These are phyloP conservation scores for Cladosporium colombiae DNA, from an alignment of 2,329 filamentous ascomycete genomes.

Conservation along the genomic window DNA sequence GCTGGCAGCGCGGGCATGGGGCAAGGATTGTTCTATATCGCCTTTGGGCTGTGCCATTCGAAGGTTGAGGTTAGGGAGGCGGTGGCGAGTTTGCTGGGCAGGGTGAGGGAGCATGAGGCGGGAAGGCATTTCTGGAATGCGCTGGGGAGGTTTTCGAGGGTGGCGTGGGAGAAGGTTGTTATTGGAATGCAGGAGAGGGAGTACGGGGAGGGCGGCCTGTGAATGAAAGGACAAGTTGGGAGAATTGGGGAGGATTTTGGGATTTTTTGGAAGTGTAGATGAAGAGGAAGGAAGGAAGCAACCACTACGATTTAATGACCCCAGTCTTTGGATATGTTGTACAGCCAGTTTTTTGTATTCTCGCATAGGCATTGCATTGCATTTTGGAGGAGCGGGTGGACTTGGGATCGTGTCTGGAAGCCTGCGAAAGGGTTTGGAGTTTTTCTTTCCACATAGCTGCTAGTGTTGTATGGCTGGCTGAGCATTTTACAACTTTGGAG, in stretches of 20 bases:
- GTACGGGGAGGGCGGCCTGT: slow-evolving; percentile 1
- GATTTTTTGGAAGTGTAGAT: neutral
- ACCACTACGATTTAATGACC: neutral
- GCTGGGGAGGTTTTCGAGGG: slow-evolving; percentile 82
- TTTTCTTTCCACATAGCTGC: neutral
- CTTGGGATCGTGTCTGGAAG: neutral
- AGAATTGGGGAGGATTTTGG: no score
- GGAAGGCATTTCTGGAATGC: slow-evolving; percentile 90
- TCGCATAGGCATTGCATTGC: neutral
- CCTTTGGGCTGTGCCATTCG: slow-evolving; percentile 88
- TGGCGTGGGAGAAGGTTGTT: slow-evolving; percentile 79
- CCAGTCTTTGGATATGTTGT: neutral
- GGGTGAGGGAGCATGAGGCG: slow-evolving; percentile 82
- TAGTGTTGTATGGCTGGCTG: neutral
- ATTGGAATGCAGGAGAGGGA: slow-evolving; percentile 30
- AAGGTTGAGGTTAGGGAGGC: slow-evolving; percentile 74
- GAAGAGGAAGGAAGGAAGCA: neutral
- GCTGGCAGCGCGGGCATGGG: slow-evolving; percentile 24
- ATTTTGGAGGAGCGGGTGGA: neutral
- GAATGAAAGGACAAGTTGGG: neutral
- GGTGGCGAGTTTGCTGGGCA: slow-evolving; percentile 76
- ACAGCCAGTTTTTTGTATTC: neutral
- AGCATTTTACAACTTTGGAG: neutral
- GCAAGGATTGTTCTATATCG: slow-evolving; percentile 86
- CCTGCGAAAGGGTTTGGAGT: neutral